Evolutionary conservation across 2,329 filamentous ascomycete species (phyloP), one percentile per base, ranked within the genome.

Genomic region (Arthrobotrys sinensis): DNA sequence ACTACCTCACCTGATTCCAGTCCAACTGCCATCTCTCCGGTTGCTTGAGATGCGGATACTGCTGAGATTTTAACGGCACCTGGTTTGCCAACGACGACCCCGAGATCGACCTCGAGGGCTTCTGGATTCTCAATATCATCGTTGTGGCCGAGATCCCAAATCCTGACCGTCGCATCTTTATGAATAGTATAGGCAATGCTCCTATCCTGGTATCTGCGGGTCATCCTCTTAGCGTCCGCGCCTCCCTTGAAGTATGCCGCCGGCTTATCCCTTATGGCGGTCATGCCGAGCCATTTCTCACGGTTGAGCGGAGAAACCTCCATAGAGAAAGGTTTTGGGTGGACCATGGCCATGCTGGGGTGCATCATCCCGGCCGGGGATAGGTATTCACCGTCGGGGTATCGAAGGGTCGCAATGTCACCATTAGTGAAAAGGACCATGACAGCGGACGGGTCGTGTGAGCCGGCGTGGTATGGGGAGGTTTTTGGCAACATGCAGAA

Each of bases 291-390:
- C 96, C 96, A 99, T 80, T 91, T 89, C 6, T 90, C 90, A 32
- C 96, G 90, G 57, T 93, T 91, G 10, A 98, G 87, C 11, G 89
- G 88, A 8, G 93, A 88, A n/a, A 96, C 87, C 14, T 89, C 88
- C 64, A 92, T 87, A 63, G 90, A 90, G 67, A 90, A 92, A 73
- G 96, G 90, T 83, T 97, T 98, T 0, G 96, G 96, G 82, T 97
- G 94, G 5, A 97, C 91, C 80, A 97, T 92, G 0, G 92, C 92
- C 53, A 97, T 85, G 1, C 92, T 97, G 0, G 94, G 89, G 82
- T 97, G 95, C 4, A 99, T 88, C 84, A 97, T 93, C 82, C 97
- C 97, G 3, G 94, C 97, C 0, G 96, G 94, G 32, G 91, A 92
- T 69, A 98, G 96, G 0, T 93, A 92, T 84, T 94, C 92, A 32